Conservation (phyloP, 2,329 filamentous ascomycete species). For the Colletotrichum sp. region DNA sequence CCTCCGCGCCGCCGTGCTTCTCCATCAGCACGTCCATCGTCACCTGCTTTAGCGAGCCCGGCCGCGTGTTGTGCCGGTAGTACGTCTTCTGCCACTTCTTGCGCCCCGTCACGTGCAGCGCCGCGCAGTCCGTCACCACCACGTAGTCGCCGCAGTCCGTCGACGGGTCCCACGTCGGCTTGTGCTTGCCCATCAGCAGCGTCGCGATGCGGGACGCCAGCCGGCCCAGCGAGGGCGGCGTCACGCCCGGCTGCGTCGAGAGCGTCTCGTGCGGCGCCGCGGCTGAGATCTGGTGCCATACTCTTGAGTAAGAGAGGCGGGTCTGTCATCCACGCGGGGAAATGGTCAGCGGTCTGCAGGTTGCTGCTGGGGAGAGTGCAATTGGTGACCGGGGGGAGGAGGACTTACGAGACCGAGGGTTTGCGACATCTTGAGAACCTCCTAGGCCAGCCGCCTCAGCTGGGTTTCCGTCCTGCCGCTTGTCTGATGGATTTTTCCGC, state of each 20-base stretch:
- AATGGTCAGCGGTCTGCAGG: neutral
- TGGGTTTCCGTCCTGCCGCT: neutral
- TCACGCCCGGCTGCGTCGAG: constrained; percentile 60
- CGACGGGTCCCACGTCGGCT: constrained; percentile 95
- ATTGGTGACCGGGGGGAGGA: neutral
- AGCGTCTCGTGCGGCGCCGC: constrained; percentile 68
- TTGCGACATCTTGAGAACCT: constrained; percentile 71
- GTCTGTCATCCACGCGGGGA: constrained; percentile 63
- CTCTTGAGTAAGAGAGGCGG: constrained; percentile 91
- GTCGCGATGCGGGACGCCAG: constrained; percentile 87
- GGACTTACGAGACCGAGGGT: constrained; percentile 72
- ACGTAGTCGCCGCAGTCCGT: constrained; percentile 99
- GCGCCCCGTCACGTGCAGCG: constrained; percentile 86
- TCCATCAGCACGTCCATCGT: constrained; percentile 95
- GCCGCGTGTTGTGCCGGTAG: constrained; percentile 91
- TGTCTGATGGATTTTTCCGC: neutral
- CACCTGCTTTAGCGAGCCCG: constrained; percentile 84
- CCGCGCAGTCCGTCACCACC: constrained; percentile 87
- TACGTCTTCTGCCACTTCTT: constrained; percentile 96
- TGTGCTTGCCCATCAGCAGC: constrained; percentile 97
- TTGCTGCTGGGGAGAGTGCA: neutral
- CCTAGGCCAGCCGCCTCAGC: constrained; percentile 13
- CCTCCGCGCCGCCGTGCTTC: constrained; percentile 92
- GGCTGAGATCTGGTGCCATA: constrained; percentile 89
- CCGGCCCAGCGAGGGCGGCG: constrained; percentile 83